A percentile compares a stretch with the other conserved stretches of the same genome.
Conservation (phyloP, 2,329 filamentous ascomycete genomes). For the Lachnellula subtilissima region DNA sequence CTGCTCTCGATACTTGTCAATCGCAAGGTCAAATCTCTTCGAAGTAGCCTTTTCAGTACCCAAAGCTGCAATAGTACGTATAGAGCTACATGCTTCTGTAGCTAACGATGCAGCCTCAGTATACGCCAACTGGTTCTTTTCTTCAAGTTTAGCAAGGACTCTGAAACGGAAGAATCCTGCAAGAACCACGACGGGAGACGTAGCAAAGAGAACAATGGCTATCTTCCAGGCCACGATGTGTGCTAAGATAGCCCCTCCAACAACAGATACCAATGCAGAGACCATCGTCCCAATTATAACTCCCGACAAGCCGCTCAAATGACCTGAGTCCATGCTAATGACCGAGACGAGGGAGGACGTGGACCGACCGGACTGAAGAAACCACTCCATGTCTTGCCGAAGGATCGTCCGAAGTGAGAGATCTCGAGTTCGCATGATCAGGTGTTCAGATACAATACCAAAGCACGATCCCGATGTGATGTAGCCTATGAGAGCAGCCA, state of each 20-base stretch:
- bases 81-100: constrained; percentile 63
- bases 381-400: constrained; percentile 65
- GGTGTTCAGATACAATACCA: constrained; percentile 57
- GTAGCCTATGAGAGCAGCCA: constrained; percentile 57
- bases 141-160: constrained; percentile 57
- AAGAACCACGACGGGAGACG: constrained; percentile 63
- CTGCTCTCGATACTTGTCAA: constrained; percentile 48
- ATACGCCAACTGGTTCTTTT: constrained; percentile 60
- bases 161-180: constrained; percentile 65
- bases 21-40: constrained; percentile 47
- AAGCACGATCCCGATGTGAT: constrained; percentile 49
- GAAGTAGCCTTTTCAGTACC: constrained; percentile 50
- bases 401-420: constrained; percentile 61
- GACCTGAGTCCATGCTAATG: constrained; percentile 65
- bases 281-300: constrained; percentile 67
- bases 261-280: constrained; percentile 62
- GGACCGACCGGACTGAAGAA: constrained; percentile 59
- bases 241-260: constrained; percentile 63
- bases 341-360: constrained; percentile 59
- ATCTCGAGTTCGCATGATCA: constrained; percentile 59
- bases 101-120: constrained; percentile 59
- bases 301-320: constrained; percentile 63
- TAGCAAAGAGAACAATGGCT: constrained; percentile 64
- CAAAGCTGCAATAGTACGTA: constrained; percentile 55
- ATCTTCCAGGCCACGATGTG: constrained; percentile 74